Base-by-base conservation (phyloP, 2,329 filamentous ascomycete genomes). In the Ilyonectria robusta region DNA sequence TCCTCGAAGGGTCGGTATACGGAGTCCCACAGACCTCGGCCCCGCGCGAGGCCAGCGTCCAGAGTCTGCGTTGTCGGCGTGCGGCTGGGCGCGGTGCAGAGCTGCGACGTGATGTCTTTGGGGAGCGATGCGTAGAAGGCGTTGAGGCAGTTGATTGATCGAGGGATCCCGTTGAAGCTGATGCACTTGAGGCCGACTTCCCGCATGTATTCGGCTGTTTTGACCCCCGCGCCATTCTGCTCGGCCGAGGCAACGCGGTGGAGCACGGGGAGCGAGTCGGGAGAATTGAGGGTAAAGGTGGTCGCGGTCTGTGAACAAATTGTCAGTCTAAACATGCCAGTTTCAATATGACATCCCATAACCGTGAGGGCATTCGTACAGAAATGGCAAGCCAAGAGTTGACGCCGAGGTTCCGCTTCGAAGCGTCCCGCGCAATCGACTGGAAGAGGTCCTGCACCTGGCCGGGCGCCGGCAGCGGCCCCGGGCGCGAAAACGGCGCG, bases 241-340 rank as follows among this genome's bases (percentile, higher is more conserved):
- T 74, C 60, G 7, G 73, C 58, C 4, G 80, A 74, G 11, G 87
- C 86, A 35, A 88, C 80, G 62, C 85, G 76, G 81, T 90, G 91
- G 13, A 95, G 86, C 23, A 87, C 81, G 4, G 88, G 82, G 71
- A 95, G 88, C 3, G 93, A 92, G 64, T 93, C 91, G 26, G 93
- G 93, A 2, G 93, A 94, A 83, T 97, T 96, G 84, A 96, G 89
- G 1, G 94, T 96, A 83, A 95, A 93, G 2, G 93, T 94, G 19
- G 93, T 91, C 35, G 93, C 94, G 1, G 93, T 92, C 91, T 94
- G 15, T 5, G 2, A 8, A 2, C 13, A 59, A 59, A 2, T 19
- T 7, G 3, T 75, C 10, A 76, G 69, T 23, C 31, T 19, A 10
- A 19, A 6, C 4, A 9, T 7, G 3, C 74, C 10, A 76, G 69